Evolutionary conservation across 306 rosid genomes (phyloP).

Genomic region (Hippophae rhamnoides): DNA sequence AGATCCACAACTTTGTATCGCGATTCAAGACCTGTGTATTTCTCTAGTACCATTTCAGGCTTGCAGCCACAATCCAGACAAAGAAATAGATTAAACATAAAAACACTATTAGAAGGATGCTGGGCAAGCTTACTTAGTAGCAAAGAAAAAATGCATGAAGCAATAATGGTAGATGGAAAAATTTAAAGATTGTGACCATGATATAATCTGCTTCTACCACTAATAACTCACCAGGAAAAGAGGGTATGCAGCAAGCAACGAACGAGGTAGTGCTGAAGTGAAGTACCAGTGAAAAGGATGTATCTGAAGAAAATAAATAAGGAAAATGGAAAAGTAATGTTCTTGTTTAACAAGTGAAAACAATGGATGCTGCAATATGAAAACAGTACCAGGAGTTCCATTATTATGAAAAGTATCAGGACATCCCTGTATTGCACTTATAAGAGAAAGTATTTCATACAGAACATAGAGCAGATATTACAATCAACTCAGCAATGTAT

Average conservation of each 20-base stretch:
- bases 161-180: not conserved
- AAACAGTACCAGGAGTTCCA: too few relatives aligned
- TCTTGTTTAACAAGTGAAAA: not conserved
- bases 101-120: too few relatives aligned
- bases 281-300: conserved; percentile 87
- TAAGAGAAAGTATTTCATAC: too few relatives aligned
- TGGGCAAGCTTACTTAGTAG: not conserved
- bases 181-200: not conserved
- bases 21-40: too few relatives aligned
- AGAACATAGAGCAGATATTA: not conserved
- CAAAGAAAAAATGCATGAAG: not conserved
- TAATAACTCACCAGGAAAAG: conserved; percentile 62
- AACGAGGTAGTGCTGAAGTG: conserved; percentile 88
- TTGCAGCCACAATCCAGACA: too few relatives aligned
- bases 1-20: too few relatives aligned
- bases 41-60: too few relatives aligned
- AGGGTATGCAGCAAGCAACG: conserved; percentile 85
- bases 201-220: not conserved
- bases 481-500: not conserved
- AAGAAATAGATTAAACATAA: too few relatives aligned
- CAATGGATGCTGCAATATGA: too few relatives aligned
- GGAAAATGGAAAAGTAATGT: conserved; percentile 33
- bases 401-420: too few relatives aligned
- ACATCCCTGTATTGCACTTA: too few relatives aligned
- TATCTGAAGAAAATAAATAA: conserved; percentile 39